Conservation (phyloP, 2,329 filamentous ascomycete species). For the Stemphylium lycopersici region DNA sequence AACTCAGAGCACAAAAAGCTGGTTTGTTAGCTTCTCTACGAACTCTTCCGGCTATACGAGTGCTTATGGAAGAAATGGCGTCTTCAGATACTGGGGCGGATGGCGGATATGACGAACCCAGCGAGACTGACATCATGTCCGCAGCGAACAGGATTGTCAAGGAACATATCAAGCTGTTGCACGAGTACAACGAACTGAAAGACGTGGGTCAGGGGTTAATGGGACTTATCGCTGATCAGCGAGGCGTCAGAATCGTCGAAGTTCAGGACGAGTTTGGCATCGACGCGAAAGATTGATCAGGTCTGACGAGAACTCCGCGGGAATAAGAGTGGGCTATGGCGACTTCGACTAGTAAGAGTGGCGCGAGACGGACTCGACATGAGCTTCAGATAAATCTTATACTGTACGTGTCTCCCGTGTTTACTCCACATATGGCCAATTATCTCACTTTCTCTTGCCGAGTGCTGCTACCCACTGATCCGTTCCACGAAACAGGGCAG, state of each 20-base stretch:
- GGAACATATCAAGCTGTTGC: conserved; percentile 68
- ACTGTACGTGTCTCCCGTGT: background rate
- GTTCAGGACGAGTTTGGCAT: conserved; percentile 58
- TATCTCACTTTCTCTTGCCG: background rate
- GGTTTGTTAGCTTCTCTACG: conserved; percentile 42
- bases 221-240: conserved; percentile 69
- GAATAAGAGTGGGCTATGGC: background rate
- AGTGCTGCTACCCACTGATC: background rate
- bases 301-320: background rate
- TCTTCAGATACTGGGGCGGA: conserved; percentile 23
- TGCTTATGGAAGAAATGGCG: conserved; percentile 38
- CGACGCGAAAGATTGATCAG: conserved; percentile 49
- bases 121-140: conserved; percentile 42
- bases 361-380: background rate
- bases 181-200: conserved; percentile 74
- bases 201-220: conserved; percentile 71
- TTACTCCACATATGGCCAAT: background rate
- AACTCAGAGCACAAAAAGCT: conserved; percentile 53
- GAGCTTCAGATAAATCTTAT: conserved; percentile 4
- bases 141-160: conserved; percentile 62
- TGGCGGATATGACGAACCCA: conserved; percentile 30
- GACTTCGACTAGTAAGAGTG: background rate
- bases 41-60: conserved; percentile 41
- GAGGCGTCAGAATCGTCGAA: conserved; percentile 61
- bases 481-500: background rate